A percentile compares a stretch with the other conserved stretches of the same genome.
These are phyloP conservation scores for Hyphodiscus hymeniophilus DNA, from an alignment of 495 filamentous ascomycete species.

Conservation along the genomic window DNA sequence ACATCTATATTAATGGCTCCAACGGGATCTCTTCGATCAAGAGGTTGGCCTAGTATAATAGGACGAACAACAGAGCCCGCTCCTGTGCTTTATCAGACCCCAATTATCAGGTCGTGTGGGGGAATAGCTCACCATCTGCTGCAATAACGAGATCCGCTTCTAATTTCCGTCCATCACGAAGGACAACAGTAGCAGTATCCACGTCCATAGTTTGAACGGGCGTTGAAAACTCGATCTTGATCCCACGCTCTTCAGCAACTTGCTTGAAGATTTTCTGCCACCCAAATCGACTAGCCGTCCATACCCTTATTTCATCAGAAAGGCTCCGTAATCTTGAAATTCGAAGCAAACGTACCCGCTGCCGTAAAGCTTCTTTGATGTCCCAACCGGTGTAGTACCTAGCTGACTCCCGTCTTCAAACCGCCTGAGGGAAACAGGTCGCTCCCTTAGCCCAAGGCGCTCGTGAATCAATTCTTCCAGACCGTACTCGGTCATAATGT, in stretches of 20 bases:
- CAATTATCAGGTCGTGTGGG: no score
- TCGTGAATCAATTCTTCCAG: background rate
- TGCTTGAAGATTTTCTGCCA: background rate
- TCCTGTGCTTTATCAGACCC: no score
- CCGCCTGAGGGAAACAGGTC: no score
- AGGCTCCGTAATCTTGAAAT: background rate
- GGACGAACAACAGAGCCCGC: no score
- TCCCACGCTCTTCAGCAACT: background rate
- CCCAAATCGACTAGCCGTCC: background rate
- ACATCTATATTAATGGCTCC: no score
- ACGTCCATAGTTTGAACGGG: background rate
- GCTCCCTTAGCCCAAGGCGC: no score
- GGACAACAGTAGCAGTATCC: background rate
- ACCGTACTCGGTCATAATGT: background rate
- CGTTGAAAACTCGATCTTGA: background rate
- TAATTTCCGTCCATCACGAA: background rate
- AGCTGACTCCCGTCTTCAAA: background rate
- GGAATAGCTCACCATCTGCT: background rate
- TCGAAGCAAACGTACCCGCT: background rate
- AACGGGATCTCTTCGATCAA: no score
- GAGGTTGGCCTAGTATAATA: no score
- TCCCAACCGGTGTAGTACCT: background rate
- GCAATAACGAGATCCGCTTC: slow-evolving; percentile 1
- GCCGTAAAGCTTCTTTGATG: background rate
- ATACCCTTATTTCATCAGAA: background rate